phyloP scores from a whole-genome alignment of 768 basidiomycete species.

The Trametes punicea region DNA sequence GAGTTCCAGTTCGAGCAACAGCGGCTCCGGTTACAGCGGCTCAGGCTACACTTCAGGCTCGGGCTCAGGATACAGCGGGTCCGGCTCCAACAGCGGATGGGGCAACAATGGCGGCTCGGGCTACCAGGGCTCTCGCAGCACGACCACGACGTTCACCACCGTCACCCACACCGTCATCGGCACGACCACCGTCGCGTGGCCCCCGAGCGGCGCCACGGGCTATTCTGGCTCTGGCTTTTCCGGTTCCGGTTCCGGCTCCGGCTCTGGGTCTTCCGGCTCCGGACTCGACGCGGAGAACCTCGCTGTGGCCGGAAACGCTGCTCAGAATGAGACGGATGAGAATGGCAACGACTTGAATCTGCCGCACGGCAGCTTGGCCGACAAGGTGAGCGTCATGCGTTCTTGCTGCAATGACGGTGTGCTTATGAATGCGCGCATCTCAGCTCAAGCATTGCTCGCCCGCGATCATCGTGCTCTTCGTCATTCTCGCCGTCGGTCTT shows the following conservation, averaged over 20 bases:
- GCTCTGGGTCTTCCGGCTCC: neutral
- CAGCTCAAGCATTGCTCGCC: conserved; percentile 13
- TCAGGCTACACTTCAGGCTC: too few relatives aligned
- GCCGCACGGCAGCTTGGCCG: conserved; percentile 4
- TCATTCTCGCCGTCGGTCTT: conserved; percentile 8
- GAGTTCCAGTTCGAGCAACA: neutral
- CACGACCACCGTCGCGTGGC: conserved; percentile 9
- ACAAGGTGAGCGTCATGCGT: conserved; percentile 1
- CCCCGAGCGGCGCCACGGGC: neutral
- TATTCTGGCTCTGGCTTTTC: neutral
- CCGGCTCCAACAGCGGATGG: neutral
- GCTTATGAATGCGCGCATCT: neutral
- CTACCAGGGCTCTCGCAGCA: neutral
- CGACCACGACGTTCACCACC: conserved; percentile 8
- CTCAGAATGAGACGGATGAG: conserved; percentile 9
- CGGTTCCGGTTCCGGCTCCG: neutral
- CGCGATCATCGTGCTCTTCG: conserved; percentile 16
- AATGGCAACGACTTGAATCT: conserved; percentile 12
- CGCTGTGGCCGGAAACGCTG: conserved; percentile 7
- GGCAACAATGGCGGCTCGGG: neutral
- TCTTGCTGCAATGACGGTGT: neutral
- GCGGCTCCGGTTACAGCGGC: neutral
- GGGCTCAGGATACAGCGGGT: neutral
- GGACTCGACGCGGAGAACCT: neutral
- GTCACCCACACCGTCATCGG: neutral